These are phyloP conservation scores for Lathyrus aphaca DNA, from an alignment of 306 rosid species.

Conservation along the genomic window DNA sequence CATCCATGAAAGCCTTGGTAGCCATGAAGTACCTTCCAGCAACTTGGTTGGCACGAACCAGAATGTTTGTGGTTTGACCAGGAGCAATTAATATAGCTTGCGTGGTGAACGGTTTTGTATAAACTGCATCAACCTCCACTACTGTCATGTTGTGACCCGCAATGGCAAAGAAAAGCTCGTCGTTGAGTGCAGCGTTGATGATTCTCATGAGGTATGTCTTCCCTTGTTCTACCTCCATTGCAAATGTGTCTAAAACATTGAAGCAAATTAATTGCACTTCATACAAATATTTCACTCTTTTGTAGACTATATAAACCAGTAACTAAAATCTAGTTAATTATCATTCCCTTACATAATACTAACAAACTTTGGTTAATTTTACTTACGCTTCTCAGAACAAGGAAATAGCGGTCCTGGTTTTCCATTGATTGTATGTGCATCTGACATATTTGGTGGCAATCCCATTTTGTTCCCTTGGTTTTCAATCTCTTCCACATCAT, in stretches of 20 bases:
- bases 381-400: slow-evolving; percentile 79
- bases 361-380: slow-evolving; percentile 7
- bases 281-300: not conserved
- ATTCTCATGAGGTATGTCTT: slow-evolving; percentile 77
- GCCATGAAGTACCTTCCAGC: slow-evolving; percentile 72
- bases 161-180: slow-evolving; percentile 77
- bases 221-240: slow-evolving; percentile 70
- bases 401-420: slow-evolving; percentile 90
- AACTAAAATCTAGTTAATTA: not conserved
- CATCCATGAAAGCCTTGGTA: slow-evolving; percentile 72
- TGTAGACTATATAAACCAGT: not conserved
- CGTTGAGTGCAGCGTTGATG: slow-evolving; percentile 51
- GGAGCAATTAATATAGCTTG: slow-evolving; percentile 69
- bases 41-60: slow-evolving; percentile 60
- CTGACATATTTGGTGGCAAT: slow-evolving; percentile 80
- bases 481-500: slow-evolving; percentile 71
- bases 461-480: slow-evolving; percentile 71
- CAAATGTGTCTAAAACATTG: slow-evolving; percentile 61
- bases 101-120: slow-evolving; percentile 77
- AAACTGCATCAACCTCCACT: slow-evolving; percentile 89
- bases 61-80: slow-evolving; percentile 85
- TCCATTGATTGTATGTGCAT: slow-evolving; percentile 88
- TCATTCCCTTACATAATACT: no score
- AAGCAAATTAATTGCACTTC: not conserved
- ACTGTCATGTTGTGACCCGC: slow-evolving; percentile 78